Percentiles rank a stretch among this genome's conserved stretches.
These are phyloP conservation scores for Globisporangium paroecandrum DNA, from an alignment of 352 stramenopile genomes.

Conservation along the genomic window DNA sequence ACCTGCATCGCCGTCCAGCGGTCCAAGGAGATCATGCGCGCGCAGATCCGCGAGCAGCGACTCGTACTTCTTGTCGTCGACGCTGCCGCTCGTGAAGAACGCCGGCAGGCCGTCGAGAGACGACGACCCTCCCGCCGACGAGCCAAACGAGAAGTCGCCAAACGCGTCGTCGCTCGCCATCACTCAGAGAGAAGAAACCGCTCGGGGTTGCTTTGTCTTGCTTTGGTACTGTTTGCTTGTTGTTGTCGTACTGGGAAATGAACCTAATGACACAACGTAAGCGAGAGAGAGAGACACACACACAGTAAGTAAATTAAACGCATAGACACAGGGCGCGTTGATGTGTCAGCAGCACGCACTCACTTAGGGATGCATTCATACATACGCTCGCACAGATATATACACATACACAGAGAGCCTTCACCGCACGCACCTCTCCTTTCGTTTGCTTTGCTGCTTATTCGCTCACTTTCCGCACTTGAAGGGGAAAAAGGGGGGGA, in stretches of 20 bases:
- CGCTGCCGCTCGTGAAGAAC: constrained; percentile 78
- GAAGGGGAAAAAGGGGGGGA: constrained; percentile 11
- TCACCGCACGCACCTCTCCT: background rate
- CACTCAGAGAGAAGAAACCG: background rate
- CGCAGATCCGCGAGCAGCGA: constrained; percentile 79
- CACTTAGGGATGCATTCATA: background rate
- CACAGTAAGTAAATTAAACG: no score
- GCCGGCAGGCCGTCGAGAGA: constrained; percentile 53
- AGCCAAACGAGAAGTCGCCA: constrained; percentile 9
- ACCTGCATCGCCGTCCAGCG: constrained; percentile 35
- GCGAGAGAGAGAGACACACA: background rate
- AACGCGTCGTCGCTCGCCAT: constrained; percentile 41
- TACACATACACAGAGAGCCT: background rate
- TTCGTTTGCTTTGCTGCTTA: background rate
- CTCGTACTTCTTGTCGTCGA: constrained; percentile 88
- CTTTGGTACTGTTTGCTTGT: background rate
- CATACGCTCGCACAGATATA: background rate
- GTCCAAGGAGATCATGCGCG: constrained; percentile 77
- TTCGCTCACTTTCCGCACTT: constrained; percentile 7
- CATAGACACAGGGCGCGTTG: no score
- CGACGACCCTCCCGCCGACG: constrained; percentile 11
- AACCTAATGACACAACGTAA: background rate
- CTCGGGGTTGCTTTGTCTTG: background rate
- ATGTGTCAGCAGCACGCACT: no score
- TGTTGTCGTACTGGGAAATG: background rate